Base-by-base conservation (phyloP, 2,329 filamentous ascomycete genomes). In the Keithomyces neogunnii region DNA sequence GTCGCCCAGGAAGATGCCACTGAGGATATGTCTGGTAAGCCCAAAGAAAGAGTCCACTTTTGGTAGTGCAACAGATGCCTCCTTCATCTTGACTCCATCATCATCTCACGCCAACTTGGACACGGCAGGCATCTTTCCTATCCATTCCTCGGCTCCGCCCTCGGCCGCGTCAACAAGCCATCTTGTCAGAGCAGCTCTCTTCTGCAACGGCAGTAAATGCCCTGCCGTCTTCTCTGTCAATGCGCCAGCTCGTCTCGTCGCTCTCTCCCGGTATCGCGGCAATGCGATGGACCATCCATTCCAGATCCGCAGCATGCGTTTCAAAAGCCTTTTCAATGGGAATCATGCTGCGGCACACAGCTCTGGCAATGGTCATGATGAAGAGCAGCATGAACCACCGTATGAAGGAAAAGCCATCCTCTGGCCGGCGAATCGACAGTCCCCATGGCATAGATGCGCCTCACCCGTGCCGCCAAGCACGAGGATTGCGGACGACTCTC, bases 401-500 rank as follows among this genome's bases (percentile, higher is more conserved):
- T 1, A 53, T 48, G n/a, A 57, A 40, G 40, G 45, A 59, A 38
- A 2, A 56, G 1, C 5, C 19, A 43, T 69, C 66, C n/a, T 62
- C 54, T 0, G 56, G 50, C 0, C 53, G 51, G n/a, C 57, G 51
- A 30, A 61, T 54, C 6, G 66, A 66, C 7, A 65, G 67, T 69
- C 7, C 61, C 55, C 63, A 68, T 67, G 4, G 61, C 64, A 13
- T 67, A 55, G 38, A 69, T 65, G 8, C 68, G 62, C 3, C 55
- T 35, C 33, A 35, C 33, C 33, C 19, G 19, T 19, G 19, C 19
- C 19, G 19, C 19, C 19, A 19, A 19, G 19, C 19, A 19, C 19
- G 19, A 19, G 19, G 19, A 19, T 19, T 19, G 19, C 19, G 1
- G 19, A 1, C 19, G 19, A 19, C 19, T 19, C 19, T 19, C 19